These are phyloP conservation scores for Saccharomyces uvarum DNA, from an alignment of 1,139 yeast species.

Conservation along the genomic window DNA sequence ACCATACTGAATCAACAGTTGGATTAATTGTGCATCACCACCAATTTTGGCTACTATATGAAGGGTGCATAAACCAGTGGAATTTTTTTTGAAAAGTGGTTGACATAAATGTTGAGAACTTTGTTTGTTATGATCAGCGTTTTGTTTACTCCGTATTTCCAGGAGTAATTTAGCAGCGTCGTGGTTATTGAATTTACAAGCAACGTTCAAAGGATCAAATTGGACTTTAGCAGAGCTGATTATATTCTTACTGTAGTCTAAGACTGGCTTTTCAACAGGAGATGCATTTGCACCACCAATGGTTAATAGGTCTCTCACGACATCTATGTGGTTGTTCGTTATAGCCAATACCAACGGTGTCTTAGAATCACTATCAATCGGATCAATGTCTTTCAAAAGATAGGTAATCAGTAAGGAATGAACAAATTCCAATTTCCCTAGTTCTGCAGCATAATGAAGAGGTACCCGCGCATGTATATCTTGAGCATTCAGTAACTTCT, in stretches of 20 bases:
- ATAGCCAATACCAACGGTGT: conserved; percentile 79
- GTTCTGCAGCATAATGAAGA: conserved; percentile 78
- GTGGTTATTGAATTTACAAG: conserved; percentile 78
- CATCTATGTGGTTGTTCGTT: conserved; percentile 54
- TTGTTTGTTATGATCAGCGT: not conserved
- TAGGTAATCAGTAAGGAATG: conserved; percentile 34
- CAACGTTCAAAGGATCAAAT: conserved; percentile 80
- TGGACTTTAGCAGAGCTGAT: conserved; percentile 23
- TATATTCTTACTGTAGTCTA: not conserved
- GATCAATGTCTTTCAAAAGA: conserved; percentile 33
- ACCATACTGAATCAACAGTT: conserved; percentile 60
- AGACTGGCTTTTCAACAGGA: conserved; percentile 31
- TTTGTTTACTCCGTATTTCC: conserved; percentile 22
- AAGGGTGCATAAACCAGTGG: conserved; percentile 80
- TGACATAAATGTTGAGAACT: not conserved
- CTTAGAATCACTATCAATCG: conserved; percentile 63
- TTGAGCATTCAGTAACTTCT: conserved; percentile 34
- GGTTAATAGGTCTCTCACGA: conserved; percentile 35
- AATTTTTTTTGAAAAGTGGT: conserved; percentile 32
- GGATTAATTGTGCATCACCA: conserved; percentile 65
- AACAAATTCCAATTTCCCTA: conserved; percentile 52
- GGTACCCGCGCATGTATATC: conserved; percentile 72
- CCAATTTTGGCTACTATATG: conserved; percentile 77
- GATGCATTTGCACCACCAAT: conserved; percentile 49
- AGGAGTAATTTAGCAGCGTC: conserved; percentile 60